A percentile compares a stretch with the other conserved stretches of the same genome.
Evolutionary conservation across 306 rosid genomes (phyloP).

Genomic region (Cucumis hystrix): DNA sequence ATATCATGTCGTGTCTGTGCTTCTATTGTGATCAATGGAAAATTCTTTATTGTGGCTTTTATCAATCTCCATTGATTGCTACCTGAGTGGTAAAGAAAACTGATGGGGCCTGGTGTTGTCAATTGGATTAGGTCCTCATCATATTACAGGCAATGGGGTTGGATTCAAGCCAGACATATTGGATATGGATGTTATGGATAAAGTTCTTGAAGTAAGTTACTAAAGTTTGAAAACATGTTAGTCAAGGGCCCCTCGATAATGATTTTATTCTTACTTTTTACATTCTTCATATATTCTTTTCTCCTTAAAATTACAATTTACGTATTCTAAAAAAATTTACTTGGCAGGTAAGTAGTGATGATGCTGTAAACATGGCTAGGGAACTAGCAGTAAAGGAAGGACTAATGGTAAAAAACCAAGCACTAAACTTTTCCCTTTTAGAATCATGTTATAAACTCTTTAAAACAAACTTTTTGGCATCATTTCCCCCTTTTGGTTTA

Average conservation of each 20-base stretch:
- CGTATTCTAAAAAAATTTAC: slow-evolving; percentile 4
- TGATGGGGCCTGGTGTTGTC: background rate
- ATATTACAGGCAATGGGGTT: slow-evolving; percentile 77
- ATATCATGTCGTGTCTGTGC: background rate
- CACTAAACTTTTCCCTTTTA: background rate
- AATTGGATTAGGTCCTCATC: slow-evolving; percentile 69
- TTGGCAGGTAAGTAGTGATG: slow-evolving; percentile 79
- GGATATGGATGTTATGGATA: slow-evolving; percentile 91
- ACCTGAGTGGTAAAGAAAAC: background rate
- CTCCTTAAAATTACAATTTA: background rate
- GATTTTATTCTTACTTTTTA: background rate
- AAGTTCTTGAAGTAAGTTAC: slow-evolving; percentile 69
- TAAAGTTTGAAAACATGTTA: background rate
- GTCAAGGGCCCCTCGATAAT: background rate
- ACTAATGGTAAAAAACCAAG: slow-evolving; percentile 52
- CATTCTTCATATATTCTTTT: background rate
- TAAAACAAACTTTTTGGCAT: background rate
- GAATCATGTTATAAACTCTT: background rate
- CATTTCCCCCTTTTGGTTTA: background rate
- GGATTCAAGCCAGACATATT: slow-evolving; percentile 94
- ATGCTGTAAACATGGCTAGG: slow-evolving; percentile 88
- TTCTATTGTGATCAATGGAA: background rate
- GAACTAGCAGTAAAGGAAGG: slow-evolving; percentile 81
- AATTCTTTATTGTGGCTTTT: background rate
- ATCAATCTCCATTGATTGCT: background rate